These are phyloP conservation scores for Penicillium rolfsii DNA, from an alignment of 2,329 filamentous ascomycete species.

Conservation along the genomic window DNA sequence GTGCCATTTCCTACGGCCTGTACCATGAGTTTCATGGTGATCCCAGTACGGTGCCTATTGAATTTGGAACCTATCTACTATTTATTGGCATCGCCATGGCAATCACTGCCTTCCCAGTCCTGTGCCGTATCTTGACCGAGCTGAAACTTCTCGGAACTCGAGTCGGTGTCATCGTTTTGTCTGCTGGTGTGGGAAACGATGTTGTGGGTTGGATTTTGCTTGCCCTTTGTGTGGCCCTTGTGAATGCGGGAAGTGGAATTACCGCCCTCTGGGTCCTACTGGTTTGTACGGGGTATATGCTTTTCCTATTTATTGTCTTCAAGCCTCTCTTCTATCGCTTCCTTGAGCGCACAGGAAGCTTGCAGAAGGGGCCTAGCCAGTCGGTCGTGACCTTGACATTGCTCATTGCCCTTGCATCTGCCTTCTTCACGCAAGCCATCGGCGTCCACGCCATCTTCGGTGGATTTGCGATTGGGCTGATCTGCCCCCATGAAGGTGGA, in stretches of 20 bases:
- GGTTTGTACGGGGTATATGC: constrained; percentile 70
- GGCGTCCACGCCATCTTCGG: constrained; percentile 95
- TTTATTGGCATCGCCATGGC: constrained; percentile 94
- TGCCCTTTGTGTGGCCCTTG: constrained; percentile 87
- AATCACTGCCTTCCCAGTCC: constrained; percentile 86
- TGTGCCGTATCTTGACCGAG: constrained; percentile 91
- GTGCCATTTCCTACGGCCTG: constrained; percentile 77
- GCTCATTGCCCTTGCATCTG: constrained; percentile 73
- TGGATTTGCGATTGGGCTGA: constrained; percentile 84
- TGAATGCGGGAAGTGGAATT: constrained; percentile 82
- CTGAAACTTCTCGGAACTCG: constrained; percentile 80
- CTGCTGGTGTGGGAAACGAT: constrained; percentile 91
- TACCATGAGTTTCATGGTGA: constrained; percentile 72
- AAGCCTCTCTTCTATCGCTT: constrained; percentile 75
- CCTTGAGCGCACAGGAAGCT: constrained; percentile 71
- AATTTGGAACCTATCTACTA: constrained; percentile 66
- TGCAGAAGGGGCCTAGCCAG: constrained; percentile 88
- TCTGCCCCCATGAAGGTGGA: constrained; percentile 85
- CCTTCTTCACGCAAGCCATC: constrained; percentile 89
- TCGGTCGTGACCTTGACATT: constrained; percentile 81
- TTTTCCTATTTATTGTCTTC: constrained; percentile 74
- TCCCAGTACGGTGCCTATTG: constrained; percentile 58
- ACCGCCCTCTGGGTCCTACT: constrained; percentile 85
- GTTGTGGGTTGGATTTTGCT: constrained; percentile 90
- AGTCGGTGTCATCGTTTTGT: constrained; percentile 85